These are phyloP conservation scores for Teunomyces stri DNA, from an alignment of 805 yeast species.

Conservation along the genomic window DNA sequence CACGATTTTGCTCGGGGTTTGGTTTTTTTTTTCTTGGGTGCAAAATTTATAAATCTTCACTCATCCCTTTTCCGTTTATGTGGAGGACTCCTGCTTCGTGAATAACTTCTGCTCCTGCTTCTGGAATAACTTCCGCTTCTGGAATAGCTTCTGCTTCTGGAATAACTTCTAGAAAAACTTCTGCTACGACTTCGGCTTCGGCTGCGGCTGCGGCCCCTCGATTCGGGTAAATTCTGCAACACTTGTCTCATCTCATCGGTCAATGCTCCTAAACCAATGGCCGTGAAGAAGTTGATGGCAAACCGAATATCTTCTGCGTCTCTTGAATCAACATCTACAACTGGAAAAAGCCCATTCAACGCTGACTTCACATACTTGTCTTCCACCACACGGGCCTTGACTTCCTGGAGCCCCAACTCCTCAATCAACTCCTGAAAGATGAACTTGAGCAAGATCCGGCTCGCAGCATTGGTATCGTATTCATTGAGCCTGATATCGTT, in stretches of 20 bases:
- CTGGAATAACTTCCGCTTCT: background rate
- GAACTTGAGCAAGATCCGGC: conserved; percentile 77
- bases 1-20: background rate
- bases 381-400: conserved; percentile 46
- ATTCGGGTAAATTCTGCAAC: conserved; percentile 33
- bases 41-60: background rate
- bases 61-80: background rate
- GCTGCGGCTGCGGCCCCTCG: conserved; percentile 13
- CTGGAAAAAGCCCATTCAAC: conserved; percentile 65
- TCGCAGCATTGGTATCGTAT: conserved; percentile 71
- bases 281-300: conserved; percentile 87
- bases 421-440: conserved; percentile 75
- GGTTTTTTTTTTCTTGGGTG: conserved; percentile 1
- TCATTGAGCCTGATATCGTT: conserved; percentile 60
- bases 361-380: conserved; percentile 52
- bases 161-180: conserved; percentile 4
- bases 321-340: conserved; percentile 22
- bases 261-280: conserved; percentile 80
- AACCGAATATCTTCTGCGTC: conserved; percentile 61
- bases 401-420: conserved; percentile 61
- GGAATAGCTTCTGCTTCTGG: conserved; percentile 1
- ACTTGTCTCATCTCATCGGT: conserved; percentile 78
- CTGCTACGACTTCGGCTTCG: conserved; percentile 9
- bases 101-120: background rate
- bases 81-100: background rate